Percentiles rank a stretch among this genome's conserved stretches.
Evolutionary conservation across 116 monocot species (phyloP).

Genomic region (Dioscorea cayenensis): DNA sequence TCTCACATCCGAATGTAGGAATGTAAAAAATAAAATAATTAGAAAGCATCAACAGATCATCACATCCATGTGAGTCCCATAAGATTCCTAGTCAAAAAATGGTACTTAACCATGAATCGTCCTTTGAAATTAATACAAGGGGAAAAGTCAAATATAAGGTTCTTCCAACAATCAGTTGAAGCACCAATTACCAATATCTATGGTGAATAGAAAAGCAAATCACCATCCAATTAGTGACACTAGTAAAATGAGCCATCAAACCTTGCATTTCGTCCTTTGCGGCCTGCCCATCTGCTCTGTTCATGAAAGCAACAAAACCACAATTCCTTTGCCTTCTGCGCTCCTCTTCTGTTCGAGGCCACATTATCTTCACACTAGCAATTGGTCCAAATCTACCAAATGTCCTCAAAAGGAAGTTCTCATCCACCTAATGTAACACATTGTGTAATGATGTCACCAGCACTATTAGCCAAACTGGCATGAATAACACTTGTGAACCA

Average conservation of each 20-base stretch:
- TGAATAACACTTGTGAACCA: background rate
- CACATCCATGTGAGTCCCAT: no score
- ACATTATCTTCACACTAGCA: constrained; percentile 99
- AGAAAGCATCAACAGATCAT: no score
- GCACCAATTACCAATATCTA: no score
- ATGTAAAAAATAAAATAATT: no score
- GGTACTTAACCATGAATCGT: no score
- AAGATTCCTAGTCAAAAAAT: no score
- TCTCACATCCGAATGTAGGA: no score
- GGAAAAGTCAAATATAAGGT: no score
- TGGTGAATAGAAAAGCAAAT: no score
- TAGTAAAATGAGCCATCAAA: constrained; percentile 2
- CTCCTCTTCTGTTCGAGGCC: constrained; percentile 99
- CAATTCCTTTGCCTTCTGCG: constrained; percentile 92
- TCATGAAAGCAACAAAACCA: constrained; percentile 99
- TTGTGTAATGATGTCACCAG: background rate
- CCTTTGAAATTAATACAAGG: no score
- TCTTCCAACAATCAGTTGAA: no score
- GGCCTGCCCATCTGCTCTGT: constrained; percentile 94
- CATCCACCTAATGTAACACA: constrained; percentile 67
- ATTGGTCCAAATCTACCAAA: constrained; percentile 99
- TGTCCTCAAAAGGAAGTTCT: constrained; percentile 96
- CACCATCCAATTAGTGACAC: no score
- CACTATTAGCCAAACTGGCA: background rate
- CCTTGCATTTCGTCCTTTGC: constrained; percentile 99